These are phyloP conservation scores for Trypanosoma platydactyli DNA, from an alignment of 208 protist species.

Conservation along the genomic window DNA sequence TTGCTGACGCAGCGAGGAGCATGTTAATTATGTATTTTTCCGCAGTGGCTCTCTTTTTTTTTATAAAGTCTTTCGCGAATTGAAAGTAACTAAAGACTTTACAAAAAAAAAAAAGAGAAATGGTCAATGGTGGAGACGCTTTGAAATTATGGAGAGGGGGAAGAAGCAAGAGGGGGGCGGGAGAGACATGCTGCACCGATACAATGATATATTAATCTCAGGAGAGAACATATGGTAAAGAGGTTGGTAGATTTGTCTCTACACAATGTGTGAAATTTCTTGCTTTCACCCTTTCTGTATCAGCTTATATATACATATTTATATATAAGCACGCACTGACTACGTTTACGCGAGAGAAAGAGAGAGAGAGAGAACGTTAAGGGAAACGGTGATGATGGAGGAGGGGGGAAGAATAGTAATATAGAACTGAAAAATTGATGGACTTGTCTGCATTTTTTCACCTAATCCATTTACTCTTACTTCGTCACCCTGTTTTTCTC, in stretches of 20 bases:
- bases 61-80: neutral
- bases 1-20: neutral
- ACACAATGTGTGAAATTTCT: constrained; percentile 7
- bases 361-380: neutral
- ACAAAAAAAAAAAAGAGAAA: constrained; percentile 1
- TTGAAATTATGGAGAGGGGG: neutral
- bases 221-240: no score
- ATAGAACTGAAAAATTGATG: neutral
- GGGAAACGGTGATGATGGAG: no score
- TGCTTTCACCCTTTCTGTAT: neutral
- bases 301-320: neutral
- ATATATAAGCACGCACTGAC: no score
- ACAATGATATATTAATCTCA: no score
- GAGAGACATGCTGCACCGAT: no score
- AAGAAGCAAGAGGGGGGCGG: no score
- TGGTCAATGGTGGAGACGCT: neutral
- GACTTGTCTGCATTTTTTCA: no score
- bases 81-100: no score
- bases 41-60: neutral
- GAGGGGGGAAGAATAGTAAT: constrained; percentile 11
- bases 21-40: neutral
- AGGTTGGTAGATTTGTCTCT: no score
- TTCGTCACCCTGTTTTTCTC: no score
- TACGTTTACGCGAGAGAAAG: no score
- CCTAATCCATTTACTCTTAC: no score